phyloP scores from a whole-genome alignment of 345 rosid genomes.

The Eucalyptus lansdowneana region DNA sequence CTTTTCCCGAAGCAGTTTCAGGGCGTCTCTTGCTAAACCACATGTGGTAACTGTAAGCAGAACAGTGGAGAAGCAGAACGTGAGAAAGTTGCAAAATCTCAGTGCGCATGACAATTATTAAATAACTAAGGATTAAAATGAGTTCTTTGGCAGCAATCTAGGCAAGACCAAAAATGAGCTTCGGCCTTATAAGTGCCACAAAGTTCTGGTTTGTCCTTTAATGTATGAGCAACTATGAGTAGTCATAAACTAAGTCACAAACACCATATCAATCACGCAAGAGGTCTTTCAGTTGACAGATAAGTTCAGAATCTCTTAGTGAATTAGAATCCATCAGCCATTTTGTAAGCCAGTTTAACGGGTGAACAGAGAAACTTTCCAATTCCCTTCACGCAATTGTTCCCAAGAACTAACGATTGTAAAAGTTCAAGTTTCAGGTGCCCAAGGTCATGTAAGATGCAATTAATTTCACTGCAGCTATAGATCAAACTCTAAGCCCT shows the following conservation, averaged over 20 bases:
- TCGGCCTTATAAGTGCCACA: neutral
- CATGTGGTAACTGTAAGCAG: conserved; percentile 60
- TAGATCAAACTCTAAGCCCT: neutral
- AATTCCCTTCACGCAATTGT: neutral
- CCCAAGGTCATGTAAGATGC: neutral
- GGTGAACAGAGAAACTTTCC: neutral
- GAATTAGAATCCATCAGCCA: neutral
- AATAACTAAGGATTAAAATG: neutral
- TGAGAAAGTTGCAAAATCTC: neutral
- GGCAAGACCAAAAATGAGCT: neutral
- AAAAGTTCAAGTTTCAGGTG: neutral
- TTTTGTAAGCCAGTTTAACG: neutral
- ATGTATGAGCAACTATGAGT: neutral
- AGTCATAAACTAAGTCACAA: neutral
- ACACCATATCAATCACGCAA: neutral
- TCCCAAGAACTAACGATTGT: neutral
- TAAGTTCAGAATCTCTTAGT: neutral
- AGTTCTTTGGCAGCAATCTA: neutral
- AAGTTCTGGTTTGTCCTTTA: neutral
- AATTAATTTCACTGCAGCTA: neutral
- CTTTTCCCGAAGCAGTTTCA: conserved; percentile 65
- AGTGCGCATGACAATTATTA: neutral
- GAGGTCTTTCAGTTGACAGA: neutral
- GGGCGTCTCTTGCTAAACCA: conserved; percentile 81
- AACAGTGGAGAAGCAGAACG: neutral